These are phyloP conservation scores for Apophysomyces ossiformis DNA, from an alignment of 371 early-diverging fungal genomes.

Conservation along the genomic window DNA sequence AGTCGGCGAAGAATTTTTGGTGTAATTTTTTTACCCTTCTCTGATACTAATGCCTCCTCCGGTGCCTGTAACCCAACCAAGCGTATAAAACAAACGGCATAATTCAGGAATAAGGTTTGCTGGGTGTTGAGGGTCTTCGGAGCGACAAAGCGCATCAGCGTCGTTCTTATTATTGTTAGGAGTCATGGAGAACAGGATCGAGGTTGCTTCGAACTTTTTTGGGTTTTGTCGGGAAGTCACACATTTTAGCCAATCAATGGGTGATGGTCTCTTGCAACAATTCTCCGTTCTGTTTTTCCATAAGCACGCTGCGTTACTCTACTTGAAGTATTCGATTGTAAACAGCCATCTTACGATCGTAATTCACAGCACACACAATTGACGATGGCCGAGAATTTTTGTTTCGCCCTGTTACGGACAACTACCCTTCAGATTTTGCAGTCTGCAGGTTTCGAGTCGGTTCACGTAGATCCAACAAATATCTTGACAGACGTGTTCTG, in stretches of 20 bases:
- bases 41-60: conserved; percentile 95
- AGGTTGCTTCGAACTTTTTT: not conserved
- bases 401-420: conserved; percentile 47
- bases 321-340: not conserved
- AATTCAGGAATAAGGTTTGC: conserved; percentile 94
- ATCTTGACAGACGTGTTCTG: conserved; percentile 50
- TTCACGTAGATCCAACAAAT: conserved; percentile 39
- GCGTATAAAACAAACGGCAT: conserved; percentile 85
- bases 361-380: not conserved
- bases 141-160: conserved; percentile 55
- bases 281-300: not conserved
- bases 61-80: conserved; percentile 97
- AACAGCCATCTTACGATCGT: not conserved
- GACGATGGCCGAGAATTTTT: conserved; percentile 50
- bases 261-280: too few species aligned
- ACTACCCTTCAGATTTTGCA: conserved; percentile 52
- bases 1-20: not conserved
- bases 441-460: conserved; percentile 54
- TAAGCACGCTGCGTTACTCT: not conserved
- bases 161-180: conserved; percentile 18
- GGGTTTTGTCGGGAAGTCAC: not conserved
- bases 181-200: not conserved
- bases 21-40: conserved; percentile 55
- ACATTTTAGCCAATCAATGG: not conserved
- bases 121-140: conserved; percentile 73